Conservation (phyloP, 352 stramenopile genomes). For the Pythium myriotylum region DNA sequence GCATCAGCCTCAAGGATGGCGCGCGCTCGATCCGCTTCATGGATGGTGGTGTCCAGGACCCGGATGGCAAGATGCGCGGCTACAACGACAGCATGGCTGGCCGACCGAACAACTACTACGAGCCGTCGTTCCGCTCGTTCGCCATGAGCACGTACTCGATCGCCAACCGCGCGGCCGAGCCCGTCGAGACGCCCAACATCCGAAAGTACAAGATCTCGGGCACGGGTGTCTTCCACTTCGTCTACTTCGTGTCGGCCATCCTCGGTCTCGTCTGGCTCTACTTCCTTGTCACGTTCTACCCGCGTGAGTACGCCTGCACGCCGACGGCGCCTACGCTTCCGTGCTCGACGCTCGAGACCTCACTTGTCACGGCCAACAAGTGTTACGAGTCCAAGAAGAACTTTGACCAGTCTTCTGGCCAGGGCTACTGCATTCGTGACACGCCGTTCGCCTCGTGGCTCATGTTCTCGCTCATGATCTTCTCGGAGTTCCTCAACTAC, state of each 20-base stretch:
- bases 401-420: slow-evolving; percentile 57
- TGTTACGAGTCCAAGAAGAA: slow-evolving; percentile 78
- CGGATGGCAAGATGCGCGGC: slow-evolving; percentile 79
- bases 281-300: slow-evolving; percentile 82
- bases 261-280: slow-evolving; percentile 80
- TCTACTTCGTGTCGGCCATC: slow-evolving; percentile 79
- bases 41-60: slow-evolving; percentile 82
- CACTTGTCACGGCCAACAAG: slow-evolving; percentile 31
- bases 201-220: slow-evolving; percentile 92
- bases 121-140: slow-evolving; percentile 89
- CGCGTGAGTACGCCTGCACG: slow-evolving; percentile 79
- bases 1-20: slow-evolving; percentile 60
- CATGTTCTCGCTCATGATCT: slow-evolving; percentile 87
- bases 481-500: slow-evolving; percentile 88
- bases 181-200: slow-evolving; percentile 88
- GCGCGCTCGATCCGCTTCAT: slow-evolving; percentile 87
- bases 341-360: slow-evolving; percentile 57
- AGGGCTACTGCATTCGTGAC: slow-evolving; percentile 82
- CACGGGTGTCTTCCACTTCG: slow-evolving; percentile 79
- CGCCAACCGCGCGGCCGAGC: slow-evolving; percentile 83
- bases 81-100: slow-evolving; percentile 79
- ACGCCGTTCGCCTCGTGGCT: slow-evolving; percentile 69
- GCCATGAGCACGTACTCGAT: slow-evolving; percentile 91
- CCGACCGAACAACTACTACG: slow-evolving; percentile 82
- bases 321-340: slow-evolving; percentile 71